Percentiles rank a stretch among this genome's conserved stretches.
phyloP scores from a whole-genome alignment of 371 early-diverging fungal genomes.

The Lichtheimia ramosa region DNA sequence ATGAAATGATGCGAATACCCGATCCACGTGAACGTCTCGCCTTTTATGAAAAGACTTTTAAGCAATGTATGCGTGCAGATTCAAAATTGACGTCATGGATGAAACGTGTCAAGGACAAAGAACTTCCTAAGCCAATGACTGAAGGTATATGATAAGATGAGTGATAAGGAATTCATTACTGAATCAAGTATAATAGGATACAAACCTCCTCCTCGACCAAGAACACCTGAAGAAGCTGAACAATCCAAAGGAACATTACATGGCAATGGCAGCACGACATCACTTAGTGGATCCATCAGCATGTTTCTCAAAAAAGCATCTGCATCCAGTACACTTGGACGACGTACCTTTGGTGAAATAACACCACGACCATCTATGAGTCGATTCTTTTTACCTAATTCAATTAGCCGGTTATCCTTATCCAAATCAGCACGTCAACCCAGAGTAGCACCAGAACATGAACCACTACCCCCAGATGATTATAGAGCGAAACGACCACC shows the following conservation, averaged over 20 bases:
- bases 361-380: constrained; percentile 7
- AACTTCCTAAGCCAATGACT: constrained; percentile 14
- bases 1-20: constrained; percentile 32
- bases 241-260: background rate
- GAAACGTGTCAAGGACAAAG: constrained; percentile 10
- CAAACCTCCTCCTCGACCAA: constrained; percentile 14
- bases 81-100: constrained; percentile 15
- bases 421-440: constrained; percentile 9
- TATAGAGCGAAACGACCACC: background rate
- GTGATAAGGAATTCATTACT: background rate
- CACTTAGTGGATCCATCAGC: constrained; percentile 12
- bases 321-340: background rate
- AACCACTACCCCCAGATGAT: constrained; percentile 3
- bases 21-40: constrained; percentile 31
- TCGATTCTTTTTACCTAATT: constrained; percentile 8
- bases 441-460: constrained; percentile 1
- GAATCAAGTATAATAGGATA: background rate
- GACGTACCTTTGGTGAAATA: background rate
- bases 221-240: background rate
- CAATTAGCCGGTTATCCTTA: constrained; percentile 9
- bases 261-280: background rate
- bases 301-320: constrained; percentile 5
- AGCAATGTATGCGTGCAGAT: constrained; percentile 22
- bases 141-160: constrained; percentile 6
- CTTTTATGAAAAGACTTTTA: constrained; percentile 38